A percentile compares a stretch with the other conserved stretches of the same genome.
Evolutionary conservation across 495 filamentous ascomycete species (phyloP).

Genomic region (Xylaria scruposa): DNA sequence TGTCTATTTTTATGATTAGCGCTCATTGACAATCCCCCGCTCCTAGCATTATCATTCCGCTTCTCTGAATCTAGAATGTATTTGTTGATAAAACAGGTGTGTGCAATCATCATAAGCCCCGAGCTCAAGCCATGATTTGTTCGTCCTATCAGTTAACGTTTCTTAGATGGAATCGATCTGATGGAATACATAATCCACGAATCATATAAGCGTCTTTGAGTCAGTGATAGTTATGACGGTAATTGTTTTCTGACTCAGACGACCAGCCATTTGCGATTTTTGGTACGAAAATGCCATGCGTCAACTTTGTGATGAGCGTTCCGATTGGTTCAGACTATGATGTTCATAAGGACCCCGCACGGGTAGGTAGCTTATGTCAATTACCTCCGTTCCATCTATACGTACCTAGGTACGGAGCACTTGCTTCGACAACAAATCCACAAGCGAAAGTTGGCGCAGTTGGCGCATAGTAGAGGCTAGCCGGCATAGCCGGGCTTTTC

Average conservation of each 20-base stretch:
- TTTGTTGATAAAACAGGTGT: too few relatives aligned
- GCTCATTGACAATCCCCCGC: neutral
- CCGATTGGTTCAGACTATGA: neutral
- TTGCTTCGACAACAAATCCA: too few relatives aligned
- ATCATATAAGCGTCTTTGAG: neutral
- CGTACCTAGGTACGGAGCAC: too few relatives aligned
- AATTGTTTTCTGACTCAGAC: neutral
- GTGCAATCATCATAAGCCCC: too few relatives aligned
- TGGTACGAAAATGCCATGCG: neutral
- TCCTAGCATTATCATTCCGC: too few relatives aligned
- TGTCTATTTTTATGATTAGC: neutral
- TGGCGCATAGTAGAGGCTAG: neutral
- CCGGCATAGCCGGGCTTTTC: neutral
- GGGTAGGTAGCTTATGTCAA: too few relatives aligned
- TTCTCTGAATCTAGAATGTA: too few relatives aligned
- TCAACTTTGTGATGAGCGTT: neutral
- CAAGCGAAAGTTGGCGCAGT: too few relatives aligned
- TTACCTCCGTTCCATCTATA: too few relatives aligned
- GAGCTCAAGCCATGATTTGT: too few relatives aligned
- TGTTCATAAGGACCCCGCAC: too few relatives aligned
- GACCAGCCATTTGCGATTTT: neutral
- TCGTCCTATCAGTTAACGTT: too few relatives aligned
- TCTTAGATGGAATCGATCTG: neutral
- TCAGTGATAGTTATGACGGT: neutral
- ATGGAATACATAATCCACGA: neutral